These are phyloP conservation scores for Oryza coarctata DNA, from an alignment of 176 grass and related monocot genomes.

Conservation along the genomic window DNA sequence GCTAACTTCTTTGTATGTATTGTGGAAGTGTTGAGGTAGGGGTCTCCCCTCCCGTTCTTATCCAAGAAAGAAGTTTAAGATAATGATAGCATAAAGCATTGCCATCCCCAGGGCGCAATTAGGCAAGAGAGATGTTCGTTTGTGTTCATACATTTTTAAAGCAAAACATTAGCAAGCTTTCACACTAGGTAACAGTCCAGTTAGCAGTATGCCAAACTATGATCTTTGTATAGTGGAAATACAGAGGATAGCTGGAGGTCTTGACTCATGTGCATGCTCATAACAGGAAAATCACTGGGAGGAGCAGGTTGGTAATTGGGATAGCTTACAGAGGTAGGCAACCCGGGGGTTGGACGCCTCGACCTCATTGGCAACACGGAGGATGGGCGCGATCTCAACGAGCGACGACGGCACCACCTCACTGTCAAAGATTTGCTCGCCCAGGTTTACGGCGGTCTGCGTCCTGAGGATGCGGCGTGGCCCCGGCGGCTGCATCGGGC, in stretches of 20 bases:
- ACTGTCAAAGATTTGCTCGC: conserved; percentile 81
- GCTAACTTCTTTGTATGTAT: not conserved
- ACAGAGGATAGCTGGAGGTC: not conserved
- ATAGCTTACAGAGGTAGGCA: conserved; percentile 86
- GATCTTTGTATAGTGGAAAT: not conserved
- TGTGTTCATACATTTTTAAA: not conserved
- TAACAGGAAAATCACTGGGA: not conserved
- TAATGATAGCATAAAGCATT: not conserved
- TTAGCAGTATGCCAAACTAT: not conserved
- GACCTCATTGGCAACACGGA: conserved; percentile 91
- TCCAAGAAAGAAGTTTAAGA: conserved; percentile 5
- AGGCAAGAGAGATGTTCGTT: not conserved
- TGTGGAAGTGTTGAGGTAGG: not conserved
- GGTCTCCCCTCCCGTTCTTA: not conserved
- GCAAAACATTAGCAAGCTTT: not conserved
- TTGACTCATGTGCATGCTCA: not conserved
- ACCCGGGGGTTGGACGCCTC: conserved; percentile 61
- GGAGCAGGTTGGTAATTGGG: not conserved
- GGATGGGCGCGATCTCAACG: conserved; percentile 78
- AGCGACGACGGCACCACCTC: conserved; percentile 93
- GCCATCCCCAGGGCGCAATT: not conserved
- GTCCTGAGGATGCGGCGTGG: conserved; percentile 59
- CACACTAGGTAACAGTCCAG: not conserved
- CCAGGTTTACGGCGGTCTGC: conserved; percentile 77
- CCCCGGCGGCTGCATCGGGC: conserved; percentile 38